phyloP scores from a whole-genome alignment of 2,329 filamentous ascomycete genomes.

The Beauveria caledonica region DNA sequence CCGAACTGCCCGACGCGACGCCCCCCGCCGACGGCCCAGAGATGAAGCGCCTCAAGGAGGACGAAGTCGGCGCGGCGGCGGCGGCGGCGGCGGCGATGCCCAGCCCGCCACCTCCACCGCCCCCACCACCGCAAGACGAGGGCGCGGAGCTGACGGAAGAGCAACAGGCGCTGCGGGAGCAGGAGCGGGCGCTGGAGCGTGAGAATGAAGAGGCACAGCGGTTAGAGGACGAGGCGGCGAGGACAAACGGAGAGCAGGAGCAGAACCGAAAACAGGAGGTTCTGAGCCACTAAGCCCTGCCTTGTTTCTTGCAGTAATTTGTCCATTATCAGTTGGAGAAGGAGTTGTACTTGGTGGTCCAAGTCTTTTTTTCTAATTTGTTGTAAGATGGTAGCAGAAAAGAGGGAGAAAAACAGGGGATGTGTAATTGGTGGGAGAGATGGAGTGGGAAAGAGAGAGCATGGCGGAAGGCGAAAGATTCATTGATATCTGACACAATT shows the following conservation, averaged over 20 bases:
- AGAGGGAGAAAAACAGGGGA: too few relatives aligned
- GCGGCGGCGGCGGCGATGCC: slow-evolving; percentile 29
- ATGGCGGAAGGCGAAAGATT: neutral
- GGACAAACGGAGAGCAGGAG: slow-evolving; percentile 7
- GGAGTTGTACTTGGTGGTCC: neutral
- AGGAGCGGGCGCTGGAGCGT: slow-evolving; percentile 41
- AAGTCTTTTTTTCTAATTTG: neutral
- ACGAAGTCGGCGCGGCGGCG: slow-evolving; percentile 29
- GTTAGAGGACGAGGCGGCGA: slow-evolving; percentile 36
- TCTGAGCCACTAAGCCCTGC: slow-evolving; percentile 14
- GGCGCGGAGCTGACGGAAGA: slow-evolving; percentile 32
- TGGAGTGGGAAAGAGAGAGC: neutral
- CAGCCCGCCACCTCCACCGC: slow-evolving; percentile 39
- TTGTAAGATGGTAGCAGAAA: neutral
- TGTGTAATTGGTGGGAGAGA: neutral
- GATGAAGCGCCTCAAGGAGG: slow-evolving; percentile 44
- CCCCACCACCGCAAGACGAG: slow-evolving; percentile 36
- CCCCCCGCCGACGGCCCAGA: slow-evolving; percentile 49
- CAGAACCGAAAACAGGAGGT: slow-evolving; percentile 17
- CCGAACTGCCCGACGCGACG: slow-evolving; percentile 28
- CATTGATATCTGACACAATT: neutral
- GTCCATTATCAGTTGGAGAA: neutral
- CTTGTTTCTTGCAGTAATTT: neutral
- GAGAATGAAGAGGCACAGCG: slow-evolving; percentile 49
- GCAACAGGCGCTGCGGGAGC: slow-evolving; percentile 37